Percentiles rank a stretch among this genome's conserved stretches.
These are phyloP conservation scores for Rhizopus sp. DNA, from an alignment of 371 early-diverging fungal genomes.

Conservation along the genomic window DNA sequence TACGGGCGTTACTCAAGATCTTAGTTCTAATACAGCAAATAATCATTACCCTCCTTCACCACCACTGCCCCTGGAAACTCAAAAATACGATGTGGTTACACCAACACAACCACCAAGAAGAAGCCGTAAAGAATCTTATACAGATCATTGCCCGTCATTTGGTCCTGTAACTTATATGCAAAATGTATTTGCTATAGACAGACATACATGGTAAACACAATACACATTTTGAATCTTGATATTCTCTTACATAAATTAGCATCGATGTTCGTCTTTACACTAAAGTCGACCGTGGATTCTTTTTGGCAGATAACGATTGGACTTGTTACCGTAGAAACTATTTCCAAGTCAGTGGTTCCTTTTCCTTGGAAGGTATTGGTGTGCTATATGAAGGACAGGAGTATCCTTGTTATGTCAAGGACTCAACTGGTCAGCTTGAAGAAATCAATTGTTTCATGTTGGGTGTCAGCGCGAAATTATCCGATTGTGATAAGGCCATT, in stretches of 20 bases:
- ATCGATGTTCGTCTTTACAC: constrained; percentile 50
- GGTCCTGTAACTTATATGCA: constrained; percentile 14
- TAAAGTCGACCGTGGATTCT: constrained; percentile 77
- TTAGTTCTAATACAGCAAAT: not conserved
- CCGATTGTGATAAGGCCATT: constrained; percentile 59
- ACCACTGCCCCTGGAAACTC: constrained; percentile 15
- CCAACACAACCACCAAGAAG: constrained; percentile 7
- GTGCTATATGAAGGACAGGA: constrained; percentile 45
- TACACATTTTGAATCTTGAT: not conserved
- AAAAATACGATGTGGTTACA: constrained; percentile 13
- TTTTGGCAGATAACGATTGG: constrained; percentile 79
- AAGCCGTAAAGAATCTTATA: constrained; percentile 11
- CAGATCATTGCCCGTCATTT: constrained; percentile 19
- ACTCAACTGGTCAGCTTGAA: constrained; percentile 25
- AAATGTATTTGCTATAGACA: constrained; percentile 13
- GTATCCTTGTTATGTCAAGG: constrained; percentile 53
- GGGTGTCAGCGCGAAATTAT: constrained; percentile 62
- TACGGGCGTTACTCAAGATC: not conserved
- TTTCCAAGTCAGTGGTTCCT: constrained; percentile 79
- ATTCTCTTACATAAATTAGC: constrained; percentile 7
- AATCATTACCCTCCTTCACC: constrained; percentile 2
- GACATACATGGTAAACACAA: constrained; percentile 7
- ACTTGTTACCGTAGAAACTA: constrained; percentile 92
- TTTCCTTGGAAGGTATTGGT: constrained; percentile 50
- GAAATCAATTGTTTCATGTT: constrained; percentile 55